Percentiles rank a stretch among this genome's conserved stretches.
Conservation (phyloP, 495 filamentous ascomycete genomes). For the Penicillium dipodomyicola region DNA sequence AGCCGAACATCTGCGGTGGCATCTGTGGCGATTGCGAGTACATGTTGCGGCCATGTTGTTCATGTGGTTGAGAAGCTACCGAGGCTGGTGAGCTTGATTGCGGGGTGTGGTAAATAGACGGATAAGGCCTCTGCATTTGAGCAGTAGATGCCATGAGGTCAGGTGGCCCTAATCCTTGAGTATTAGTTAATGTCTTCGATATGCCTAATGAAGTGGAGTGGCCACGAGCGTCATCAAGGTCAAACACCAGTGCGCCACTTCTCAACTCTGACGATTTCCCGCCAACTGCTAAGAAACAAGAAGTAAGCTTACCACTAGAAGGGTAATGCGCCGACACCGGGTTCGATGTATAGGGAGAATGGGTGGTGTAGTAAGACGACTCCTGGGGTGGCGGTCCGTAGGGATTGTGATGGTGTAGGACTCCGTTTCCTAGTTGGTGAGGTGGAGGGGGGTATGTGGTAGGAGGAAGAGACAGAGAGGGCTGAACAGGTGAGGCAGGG, state of each 20-base stretch:
- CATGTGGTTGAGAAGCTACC: constrained; percentile 85
- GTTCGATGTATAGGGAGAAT: constrained; percentile 70
- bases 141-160: constrained; percentile 89
- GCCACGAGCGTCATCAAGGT: background rate
- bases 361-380: constrained; percentile 64
- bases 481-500: constrained; percentile 48
- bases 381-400: constrained; percentile 67
- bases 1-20: constrained; percentile 72
- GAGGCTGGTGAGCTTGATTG: constrained; percentile 97
- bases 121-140: constrained; percentile 80
- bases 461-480: constrained; percentile 46
- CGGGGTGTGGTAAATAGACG: constrained; percentile 93
- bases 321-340: constrained; percentile 69
- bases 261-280: background rate
- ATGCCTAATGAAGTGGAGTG: background rate
- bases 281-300: background rate
- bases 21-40: constrained; percentile 80
- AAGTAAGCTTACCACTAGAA: constrained; percentile 66
- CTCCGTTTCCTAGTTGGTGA: constrained; percentile 44
- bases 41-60: constrained; percentile 76
- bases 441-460: constrained; percentile 58
- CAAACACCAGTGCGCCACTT: background rate
- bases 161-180: constrained; percentile 59
- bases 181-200: constrained; percentile 12
- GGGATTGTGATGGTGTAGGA: constrained; percentile 44